phyloP scores from a whole-genome alignment of 2,329 filamentous ascomycete genomes.

The Arthrinium puccinioides region DNA sequence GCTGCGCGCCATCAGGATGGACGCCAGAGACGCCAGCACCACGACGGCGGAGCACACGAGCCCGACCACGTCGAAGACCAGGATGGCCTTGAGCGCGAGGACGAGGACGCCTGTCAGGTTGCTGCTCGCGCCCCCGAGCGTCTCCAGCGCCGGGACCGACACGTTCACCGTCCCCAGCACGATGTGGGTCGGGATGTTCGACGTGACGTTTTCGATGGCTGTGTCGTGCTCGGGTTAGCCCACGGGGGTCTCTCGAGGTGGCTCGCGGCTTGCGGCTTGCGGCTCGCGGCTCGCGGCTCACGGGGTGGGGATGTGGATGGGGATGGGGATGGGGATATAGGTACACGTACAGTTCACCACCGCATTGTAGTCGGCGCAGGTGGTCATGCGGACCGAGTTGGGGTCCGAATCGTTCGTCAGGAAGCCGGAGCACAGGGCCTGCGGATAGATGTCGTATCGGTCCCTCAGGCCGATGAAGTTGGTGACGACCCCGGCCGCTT shows the following conservation, averaged over 20 bases:
- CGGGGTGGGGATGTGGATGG: too few species aligned
- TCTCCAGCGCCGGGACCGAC: constrained; percentile 1
- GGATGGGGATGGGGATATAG: too few species aligned
- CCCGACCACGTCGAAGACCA: constrained; percentile 1
- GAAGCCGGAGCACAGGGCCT: constrained; percentile 1
- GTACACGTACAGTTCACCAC: neutral
- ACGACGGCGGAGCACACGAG: constrained; percentile 1
- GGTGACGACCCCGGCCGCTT: neutral
- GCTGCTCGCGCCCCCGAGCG: neutral
- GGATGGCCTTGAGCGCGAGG: constrained; percentile 1
- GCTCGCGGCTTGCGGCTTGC: too few species aligned
- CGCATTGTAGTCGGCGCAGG: neutral
- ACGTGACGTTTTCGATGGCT: neutral
- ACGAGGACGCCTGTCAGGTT: neutral
- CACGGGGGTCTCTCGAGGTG: neutral
- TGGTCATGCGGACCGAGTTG: constrained; percentile 1
- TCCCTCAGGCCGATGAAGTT: constrained; percentile 2
- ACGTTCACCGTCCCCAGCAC: constrained; percentile 2
- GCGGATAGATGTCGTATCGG: constrained; percentile 1
- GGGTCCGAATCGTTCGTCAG: neutral
- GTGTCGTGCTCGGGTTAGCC: neutral
- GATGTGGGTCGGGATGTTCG: neutral
- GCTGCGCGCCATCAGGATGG: neutral
- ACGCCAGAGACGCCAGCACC: neutral
- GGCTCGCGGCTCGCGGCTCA: too few species aligned